Conservation (phyloP, 192 early-diverging fungal species). For the Coemansia sp. region DNA sequence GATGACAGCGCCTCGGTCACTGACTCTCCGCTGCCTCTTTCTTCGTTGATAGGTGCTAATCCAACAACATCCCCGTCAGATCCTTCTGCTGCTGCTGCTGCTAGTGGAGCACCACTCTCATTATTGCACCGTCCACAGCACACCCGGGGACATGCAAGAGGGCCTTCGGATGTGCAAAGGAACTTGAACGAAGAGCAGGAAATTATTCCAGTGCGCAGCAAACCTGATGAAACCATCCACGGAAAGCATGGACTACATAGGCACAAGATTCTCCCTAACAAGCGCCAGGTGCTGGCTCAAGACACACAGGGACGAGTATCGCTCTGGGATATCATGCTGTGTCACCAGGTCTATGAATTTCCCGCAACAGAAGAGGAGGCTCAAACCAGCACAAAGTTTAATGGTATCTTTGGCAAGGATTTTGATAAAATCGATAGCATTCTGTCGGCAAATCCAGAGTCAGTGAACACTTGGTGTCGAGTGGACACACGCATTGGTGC, state of each 20-base stretch:
- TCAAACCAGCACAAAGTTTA: conserved; percentile 56
- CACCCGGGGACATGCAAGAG: background rate
- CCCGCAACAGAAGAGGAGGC: conserved; percentile 58
- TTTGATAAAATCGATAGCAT: conserved; percentile 35
- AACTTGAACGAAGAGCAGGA: background rate
- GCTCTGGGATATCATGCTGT: conserved; percentile 89
- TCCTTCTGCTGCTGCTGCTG: background rate
- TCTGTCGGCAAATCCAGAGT: conserved; percentile 59
- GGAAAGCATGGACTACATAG: conserved; percentile 69
- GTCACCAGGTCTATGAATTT: conserved; percentile 57
- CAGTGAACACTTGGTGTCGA: conserved; percentile 87
- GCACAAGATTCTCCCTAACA: conserved; percentile 76
- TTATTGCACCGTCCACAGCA: background rate
- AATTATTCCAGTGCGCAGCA: conserved; percentile 33
- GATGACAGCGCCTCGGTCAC: conserved; percentile 16
- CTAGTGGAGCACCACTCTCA: background rate
- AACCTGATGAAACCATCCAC: conserved; percentile 41
- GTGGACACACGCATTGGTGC: conserved; percentile 89
- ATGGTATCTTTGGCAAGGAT: conserved; percentile 40
- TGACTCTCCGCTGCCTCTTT: conserved; percentile 42
- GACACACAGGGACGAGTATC: conserved; percentile 77
- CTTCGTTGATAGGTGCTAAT: conserved; percentile 26
- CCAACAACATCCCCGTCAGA: background rate
- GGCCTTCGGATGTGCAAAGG: background rate
- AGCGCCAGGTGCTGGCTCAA: conserved; percentile 81